A percentile compares a stretch with the other conserved stretches of the same genome.
Evolutionary conservation across 169 alveolate species (phyloP).

Genomic region (Cystoisospora suis): DNA sequence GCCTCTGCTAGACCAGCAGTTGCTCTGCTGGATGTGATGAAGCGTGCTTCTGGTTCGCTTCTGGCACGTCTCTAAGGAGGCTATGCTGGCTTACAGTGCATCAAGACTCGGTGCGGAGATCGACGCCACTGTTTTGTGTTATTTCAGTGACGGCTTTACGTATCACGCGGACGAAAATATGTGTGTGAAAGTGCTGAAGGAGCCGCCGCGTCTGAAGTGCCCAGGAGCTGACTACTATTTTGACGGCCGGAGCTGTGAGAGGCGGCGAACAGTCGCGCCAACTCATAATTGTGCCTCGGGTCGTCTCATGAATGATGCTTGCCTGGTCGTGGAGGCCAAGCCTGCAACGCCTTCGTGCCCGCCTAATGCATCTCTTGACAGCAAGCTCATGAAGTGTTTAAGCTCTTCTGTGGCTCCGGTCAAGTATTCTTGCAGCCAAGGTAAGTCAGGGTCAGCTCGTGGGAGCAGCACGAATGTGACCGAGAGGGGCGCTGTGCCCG

Average conservation of each 20-base stretch:
- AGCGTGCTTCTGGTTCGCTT: too few species aligned
- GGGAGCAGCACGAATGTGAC: too few species aligned
- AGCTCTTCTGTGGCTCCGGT: conserved; percentile 41
- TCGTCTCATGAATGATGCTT: conserved; percentile 24
- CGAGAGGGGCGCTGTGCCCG: too few species aligned
- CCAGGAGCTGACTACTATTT: conserved; percentile 22
- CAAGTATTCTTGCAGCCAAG: conserved; percentile 29
- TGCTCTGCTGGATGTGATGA: too few species aligned
- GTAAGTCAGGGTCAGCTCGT: conserved; percentile 1
- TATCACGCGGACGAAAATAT: conserved; percentile 11
- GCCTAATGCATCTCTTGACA: not conserved
- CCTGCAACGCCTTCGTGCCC: not conserved
- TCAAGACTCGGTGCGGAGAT: too few species aligned
- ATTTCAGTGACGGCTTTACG: conserved; percentile 36
- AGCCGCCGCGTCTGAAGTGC: conserved; percentile 49
- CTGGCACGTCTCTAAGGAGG: too few species aligned
- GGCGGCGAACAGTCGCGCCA: not conserved
- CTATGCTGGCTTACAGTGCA: too few species aligned
- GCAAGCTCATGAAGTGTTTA: conserved; percentile 8
- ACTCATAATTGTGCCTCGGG: conserved; percentile 1
- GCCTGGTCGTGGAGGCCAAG: conserved; percentile 5
- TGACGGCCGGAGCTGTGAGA: conserved; percentile 46
- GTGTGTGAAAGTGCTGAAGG: conserved; percentile 41
- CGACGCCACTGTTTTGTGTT: too few species aligned
- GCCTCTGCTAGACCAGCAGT: too few species aligned